These are phyloP conservation scores for Diplodia corticola DNA, from an alignment of 2,329 filamentous ascomycete genomes.

Conservation along the genomic window DNA sequence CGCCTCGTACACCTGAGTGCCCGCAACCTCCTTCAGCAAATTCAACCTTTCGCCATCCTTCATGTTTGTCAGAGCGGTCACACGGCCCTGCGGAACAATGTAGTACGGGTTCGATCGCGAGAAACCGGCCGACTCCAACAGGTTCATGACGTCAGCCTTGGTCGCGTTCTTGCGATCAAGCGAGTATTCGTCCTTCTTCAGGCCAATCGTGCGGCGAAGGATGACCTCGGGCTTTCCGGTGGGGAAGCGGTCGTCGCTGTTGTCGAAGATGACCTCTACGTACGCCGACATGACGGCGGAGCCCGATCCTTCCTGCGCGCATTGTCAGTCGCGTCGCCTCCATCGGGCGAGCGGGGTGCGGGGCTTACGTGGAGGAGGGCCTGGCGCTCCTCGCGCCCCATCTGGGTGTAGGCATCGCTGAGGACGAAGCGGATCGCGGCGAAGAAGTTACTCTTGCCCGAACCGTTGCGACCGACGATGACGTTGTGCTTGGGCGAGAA, in stretches of 20 bases:
- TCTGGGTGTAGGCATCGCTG: constrained; percentile 94
- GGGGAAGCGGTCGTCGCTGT: constrained; percentile 91
- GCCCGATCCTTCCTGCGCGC: constrained; percentile 76
- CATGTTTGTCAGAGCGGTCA: constrained; percentile 97
- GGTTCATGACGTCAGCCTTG: constrained; percentile 89
- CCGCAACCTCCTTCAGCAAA: constrained; percentile 94
- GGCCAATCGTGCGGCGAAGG: constrained; percentile 87
- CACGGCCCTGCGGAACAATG: constrained; percentile 95
- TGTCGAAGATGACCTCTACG: constrained; percentile 98
- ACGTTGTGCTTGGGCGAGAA: constrained; percentile 98
- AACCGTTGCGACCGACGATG: constrained; percentile 98
- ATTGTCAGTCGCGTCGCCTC: not conserved
- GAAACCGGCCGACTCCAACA: constrained; percentile 94
- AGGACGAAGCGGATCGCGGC: constrained; percentile 97
- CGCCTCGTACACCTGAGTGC: constrained; percentile 94
- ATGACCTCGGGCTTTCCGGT: constrained; percentile 90
- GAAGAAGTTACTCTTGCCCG: constrained; percentile 99
- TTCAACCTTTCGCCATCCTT: constrained; percentile 90
- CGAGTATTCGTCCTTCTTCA: constrained; percentile 98
- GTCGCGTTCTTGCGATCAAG: constrained; percentile 96
- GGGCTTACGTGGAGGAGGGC: constrained; percentile 75
- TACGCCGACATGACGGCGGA: constrained; percentile 99
- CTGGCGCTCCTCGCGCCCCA: constrained; percentile 93
- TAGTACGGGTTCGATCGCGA: constrained; percentile 98
- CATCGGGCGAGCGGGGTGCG: not conserved